A percentile compares a stretch with the other conserved stretches of the same genome.
Conservation (phyloP, 2,329 filamentous ascomycete genomes). For the Magnaporthiopsis incrustans region DNA sequence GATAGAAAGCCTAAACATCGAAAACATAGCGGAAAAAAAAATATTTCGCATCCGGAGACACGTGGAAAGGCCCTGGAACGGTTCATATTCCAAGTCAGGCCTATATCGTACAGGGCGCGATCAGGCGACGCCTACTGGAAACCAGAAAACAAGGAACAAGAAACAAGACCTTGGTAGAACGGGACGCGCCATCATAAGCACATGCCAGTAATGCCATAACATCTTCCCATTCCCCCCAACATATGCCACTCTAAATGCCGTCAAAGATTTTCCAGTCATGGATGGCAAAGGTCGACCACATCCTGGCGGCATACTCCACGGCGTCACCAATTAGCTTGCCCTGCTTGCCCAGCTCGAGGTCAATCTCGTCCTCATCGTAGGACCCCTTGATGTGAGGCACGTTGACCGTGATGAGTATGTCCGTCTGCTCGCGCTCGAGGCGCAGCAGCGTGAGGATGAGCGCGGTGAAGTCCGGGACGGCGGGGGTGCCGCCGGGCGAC, state of each 20-base stretch:
- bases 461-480: conserved; percentile 57
- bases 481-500: conserved; percentile 22
- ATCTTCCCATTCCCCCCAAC: background rate
- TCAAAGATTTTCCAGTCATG: conserved; percentile 73
- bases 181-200: background rate
- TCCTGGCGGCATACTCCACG: conserved; percentile 57
- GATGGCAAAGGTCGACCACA: conserved; percentile 68
- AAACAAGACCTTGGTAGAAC: background rate
- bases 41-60: background rate
- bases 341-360: conserved; percentile 55
- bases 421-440: conserved; percentile 66
- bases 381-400: conserved; percentile 73
- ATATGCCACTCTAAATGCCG: conserved; percentile 22
- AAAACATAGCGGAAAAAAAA: background rate
- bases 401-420: conserved; percentile 80
- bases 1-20: background rate
- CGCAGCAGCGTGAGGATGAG: conserved; percentile 72
- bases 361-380: conserved; percentile 65
- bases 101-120: background rate
- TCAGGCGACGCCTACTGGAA: background rate
- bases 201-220: background rate
- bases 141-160: background rate
- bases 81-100: background rate
- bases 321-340: conserved; percentile 61
- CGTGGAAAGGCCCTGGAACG: background rate